A percentile compares a stretch with the other conserved stretches of the same genome.
Evolutionary conservation across 1,284 basidiomycete species (phyloP).

Genomic region (Volvariella volvacea): DNA sequence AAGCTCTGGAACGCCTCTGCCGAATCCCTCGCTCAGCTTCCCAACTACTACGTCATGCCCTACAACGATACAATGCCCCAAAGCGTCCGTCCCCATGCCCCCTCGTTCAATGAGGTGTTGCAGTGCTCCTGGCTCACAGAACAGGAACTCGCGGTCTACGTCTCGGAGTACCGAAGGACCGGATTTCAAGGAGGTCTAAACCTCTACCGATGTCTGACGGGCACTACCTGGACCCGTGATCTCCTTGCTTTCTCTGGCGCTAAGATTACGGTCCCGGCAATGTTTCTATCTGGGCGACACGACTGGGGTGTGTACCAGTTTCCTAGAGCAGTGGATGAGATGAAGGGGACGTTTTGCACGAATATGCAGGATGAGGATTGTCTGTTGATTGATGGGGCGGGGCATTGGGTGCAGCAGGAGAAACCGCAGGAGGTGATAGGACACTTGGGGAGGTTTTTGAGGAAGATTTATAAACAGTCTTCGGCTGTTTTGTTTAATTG

Average conservation of each 20-base stretch:
- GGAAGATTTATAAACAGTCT: no score
- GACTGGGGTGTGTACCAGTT: conserved; percentile 57
- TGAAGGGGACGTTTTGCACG: conserved; percentile 23
- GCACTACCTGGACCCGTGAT: conserved; percentile 24
- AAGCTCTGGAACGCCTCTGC: conserved; percentile 25
- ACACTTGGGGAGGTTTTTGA: conserved; percentile 31
- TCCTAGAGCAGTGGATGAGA: conserved; percentile 38
- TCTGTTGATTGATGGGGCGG: conserved; percentile 48
- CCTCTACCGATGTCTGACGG: conserved; percentile 36
- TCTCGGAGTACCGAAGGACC: conserved; percentile 39
- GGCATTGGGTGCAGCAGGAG: conserved; percentile 62
- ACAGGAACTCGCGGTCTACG: conserved; percentile 41
- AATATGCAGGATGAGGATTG: conserved; percentile 43
- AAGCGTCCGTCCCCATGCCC: conserved; percentile 24
- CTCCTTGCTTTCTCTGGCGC: conserved; percentile 30
- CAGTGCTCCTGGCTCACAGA: conserved; percentile 41
- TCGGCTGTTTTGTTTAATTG: conserved; percentile 9
- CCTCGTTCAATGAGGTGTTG: conserved; percentile 18
- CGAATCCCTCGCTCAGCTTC: conserved; percentile 32
- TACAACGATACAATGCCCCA: conserved; percentile 45
- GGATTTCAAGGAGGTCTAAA: conserved; percentile 62
- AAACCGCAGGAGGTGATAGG: conserved; percentile 33
- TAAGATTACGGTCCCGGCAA: conserved; percentile 40
- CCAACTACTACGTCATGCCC: conserved; percentile 62
- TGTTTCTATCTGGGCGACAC: conserved; percentile 45